These are phyloP conservation scores for Scheffersomyces insectosa DNA, from an alignment of 1,139 yeast genomes.

Conservation along the genomic window DNA sequence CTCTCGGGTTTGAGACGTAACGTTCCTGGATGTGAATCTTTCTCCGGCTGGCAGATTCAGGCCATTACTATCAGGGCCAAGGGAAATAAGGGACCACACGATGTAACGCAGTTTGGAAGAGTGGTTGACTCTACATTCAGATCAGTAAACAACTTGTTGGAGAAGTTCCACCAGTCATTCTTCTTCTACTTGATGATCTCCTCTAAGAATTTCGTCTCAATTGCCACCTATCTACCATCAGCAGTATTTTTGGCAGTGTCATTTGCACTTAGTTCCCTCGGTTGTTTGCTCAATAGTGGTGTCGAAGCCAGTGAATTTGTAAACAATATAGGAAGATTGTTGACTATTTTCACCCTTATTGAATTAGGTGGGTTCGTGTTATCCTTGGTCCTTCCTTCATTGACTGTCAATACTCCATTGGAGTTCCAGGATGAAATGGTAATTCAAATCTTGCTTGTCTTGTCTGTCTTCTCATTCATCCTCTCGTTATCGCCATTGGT, in stretches of 20 bases:
- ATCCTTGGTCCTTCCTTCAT: conserved; percentile 28
- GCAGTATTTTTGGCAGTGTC: conserved; percentile 73
- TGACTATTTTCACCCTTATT: conserved; percentile 34
- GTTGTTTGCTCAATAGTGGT: conserved; percentile 52
- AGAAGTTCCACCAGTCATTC: conserved; percentile 95
- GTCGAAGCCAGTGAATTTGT: conserved; percentile 24
- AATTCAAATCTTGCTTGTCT: conserved; percentile 16
- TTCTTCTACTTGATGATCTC: conserved; percentile 86
- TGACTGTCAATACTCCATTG: conserved; percentile 14
- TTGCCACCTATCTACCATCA: conserved; percentile 90
- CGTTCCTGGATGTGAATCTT: conserved; percentile 79
- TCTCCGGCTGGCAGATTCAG: conserved; percentile 96
- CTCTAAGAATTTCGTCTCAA: conserved; percentile 81
- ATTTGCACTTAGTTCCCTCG: conserved; percentile 70
- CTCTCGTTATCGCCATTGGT: conserved; percentile 21
- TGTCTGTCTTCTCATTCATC: conserved; percentile 18
- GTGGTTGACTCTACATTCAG: conserved; percentile 84
- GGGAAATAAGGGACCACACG: conserved; percentile 59
- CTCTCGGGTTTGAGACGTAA: conserved; percentile 64
- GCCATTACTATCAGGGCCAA: conserved; percentile 77
- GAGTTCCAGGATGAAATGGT: conserved; percentile 16
- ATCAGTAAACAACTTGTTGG: conserved; percentile 87
- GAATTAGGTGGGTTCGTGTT: conserved; percentile 33
- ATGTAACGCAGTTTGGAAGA: conserved; percentile 91
- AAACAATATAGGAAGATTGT: conserved; percentile 24